Evolutionary conservation across 306 rosid genomes (phyloP), one percentile per base, ranked within the genome.

Genomic region (Biancaea sappan): DNA sequence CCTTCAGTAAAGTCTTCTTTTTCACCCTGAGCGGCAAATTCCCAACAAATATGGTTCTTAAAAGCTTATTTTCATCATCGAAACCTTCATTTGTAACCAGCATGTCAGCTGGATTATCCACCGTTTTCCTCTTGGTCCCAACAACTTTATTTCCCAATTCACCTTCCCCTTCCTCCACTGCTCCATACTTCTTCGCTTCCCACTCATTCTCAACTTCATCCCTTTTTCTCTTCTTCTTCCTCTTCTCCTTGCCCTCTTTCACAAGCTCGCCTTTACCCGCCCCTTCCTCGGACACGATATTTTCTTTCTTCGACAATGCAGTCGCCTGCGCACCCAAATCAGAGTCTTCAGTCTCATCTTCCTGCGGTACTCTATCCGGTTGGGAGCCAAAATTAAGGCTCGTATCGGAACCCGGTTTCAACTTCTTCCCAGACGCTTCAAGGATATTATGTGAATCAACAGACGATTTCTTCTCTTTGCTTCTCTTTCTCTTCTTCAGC

Each of bases 1-100:
- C 97, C 80, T 81, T 88, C 51, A 82, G 69, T 68, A 94, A 70
- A 58, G 83, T 84, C 82, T 94, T 94, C 87, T 92, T 92, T 74
- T 92, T 94, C 71, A 86, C 81, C 77, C 83, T 87, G 67, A 90
- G 74, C 2, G 96, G 95, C 77, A 94, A 88, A 78, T 94, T 94
- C 50, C 99, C 97, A 25, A 94, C 92, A 75, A 94, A 94, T 54
- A 92, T 81, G n/a, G 99, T 94, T 79, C 99, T 88, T 89, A 92
- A 64, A 25, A 94, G 96, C 86, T 90, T 92, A 53, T 76, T 79
- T 71, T 92, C 97, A 12, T 92, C 97, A 64, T 94, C 99, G 58
- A 90, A 94, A 48, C 96, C 96, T 60, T 88, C 96, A 58, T 87
- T 89, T 0, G 93, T 61, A 59, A 94, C 85, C 90, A 94, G 1